Conservation (phyloP, 2,329 filamentous ascomycete species). For the Amesomyces nigricolor region DNA sequence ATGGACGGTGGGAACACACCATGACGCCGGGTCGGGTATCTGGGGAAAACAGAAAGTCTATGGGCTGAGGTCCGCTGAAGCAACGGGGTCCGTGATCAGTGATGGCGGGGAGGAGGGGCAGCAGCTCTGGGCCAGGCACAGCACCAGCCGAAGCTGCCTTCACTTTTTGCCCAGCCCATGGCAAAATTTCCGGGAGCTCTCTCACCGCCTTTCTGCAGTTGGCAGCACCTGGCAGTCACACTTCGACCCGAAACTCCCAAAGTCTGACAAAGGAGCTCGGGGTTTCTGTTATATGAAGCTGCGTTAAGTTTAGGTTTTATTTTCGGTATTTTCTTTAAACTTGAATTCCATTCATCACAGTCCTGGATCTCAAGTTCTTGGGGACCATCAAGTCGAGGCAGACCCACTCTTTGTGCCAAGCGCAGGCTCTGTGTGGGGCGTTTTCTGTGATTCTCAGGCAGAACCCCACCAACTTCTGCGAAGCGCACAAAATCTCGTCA, state of each 20-base stretch:
- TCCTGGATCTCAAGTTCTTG: no score
- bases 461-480: constrained; percentile 28
- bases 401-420: not conserved
- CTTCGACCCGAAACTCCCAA: not conserved
- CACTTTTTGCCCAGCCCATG: constrained; percentile 25
- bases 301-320: not conserved
- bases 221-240: not conserved
- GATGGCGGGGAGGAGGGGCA: constrained; percentile 24
- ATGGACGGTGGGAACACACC: constrained; percentile 13
- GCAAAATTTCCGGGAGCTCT: constrained; percentile 25
- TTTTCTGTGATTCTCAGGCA: constrained; percentile 12
- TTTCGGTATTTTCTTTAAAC: not conserved
- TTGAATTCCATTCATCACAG: not conserved
- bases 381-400: not conserved
- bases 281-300: not conserved
- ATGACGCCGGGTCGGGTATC: constrained; percentile 18
- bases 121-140: constrained; percentile 22
- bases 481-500: constrained; percentile 28
- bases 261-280: not conserved
- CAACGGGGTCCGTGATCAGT: constrained; percentile 2
- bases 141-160: constrained; percentile 21
- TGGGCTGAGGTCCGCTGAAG: constrained; percentile 8
- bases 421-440: constrained; percentile 20
- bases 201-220: constrained; percentile 25
- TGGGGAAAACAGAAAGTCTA: not conserved